Evolutionary conservation across 2,329 filamentous ascomycete genomes (phyloP), one percentile per base, ranked within the genome.

Genomic region (Neofusicoccum ribis): DNA sequence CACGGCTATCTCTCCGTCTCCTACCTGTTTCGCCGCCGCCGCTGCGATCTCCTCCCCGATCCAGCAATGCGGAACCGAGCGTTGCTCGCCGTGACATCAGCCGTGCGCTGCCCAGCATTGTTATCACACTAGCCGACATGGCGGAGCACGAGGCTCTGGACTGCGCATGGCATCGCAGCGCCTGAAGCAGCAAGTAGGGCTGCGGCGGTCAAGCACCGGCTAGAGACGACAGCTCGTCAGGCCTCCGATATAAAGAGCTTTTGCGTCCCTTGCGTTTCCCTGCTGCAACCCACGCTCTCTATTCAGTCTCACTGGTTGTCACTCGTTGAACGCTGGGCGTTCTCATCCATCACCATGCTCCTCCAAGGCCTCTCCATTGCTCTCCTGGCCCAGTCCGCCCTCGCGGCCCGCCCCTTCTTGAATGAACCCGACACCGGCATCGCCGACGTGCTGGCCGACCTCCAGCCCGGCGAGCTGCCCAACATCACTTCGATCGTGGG

Each of bases 401-500:
- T 76, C 23, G 75, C 73, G 51, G 72, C 74, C 7, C 70, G 73
- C 20, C 73, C 74, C 5, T 77, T 74, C 58, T 43, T 76, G 52
- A 72, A 76, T 43, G 74, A 77, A 62, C 72, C 75, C n/a, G 73
- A 77, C 52, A 77, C 75, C 51, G 75, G 75, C 43, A 70, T 77
- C 34, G 73, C 76, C 7, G 70, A 69, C 1, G 67, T 68, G 12
- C 67, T 76, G 5, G 69, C 65, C 34, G 64, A 68, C 11, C 59
- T 69, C 14, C 61, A 73, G 41, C 62, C 76, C 78, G 44, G 77
- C 74, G 34, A 70, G 67, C 34, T 85, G 47, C 80, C 83, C 8
- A 71, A 79, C 52, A 72, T 86, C 6, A 71, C 76, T 15, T 70
- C 75, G 63, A 79, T 86, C 47, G 72, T 83, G 11, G 83, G 82